A percentile compares a stretch with the other conserved stretches of the same genome.
Evolutionary conservation across 2,329 filamentous ascomycete species (phyloP).

Genomic region (Albophoma yamanashiensis): DNA sequence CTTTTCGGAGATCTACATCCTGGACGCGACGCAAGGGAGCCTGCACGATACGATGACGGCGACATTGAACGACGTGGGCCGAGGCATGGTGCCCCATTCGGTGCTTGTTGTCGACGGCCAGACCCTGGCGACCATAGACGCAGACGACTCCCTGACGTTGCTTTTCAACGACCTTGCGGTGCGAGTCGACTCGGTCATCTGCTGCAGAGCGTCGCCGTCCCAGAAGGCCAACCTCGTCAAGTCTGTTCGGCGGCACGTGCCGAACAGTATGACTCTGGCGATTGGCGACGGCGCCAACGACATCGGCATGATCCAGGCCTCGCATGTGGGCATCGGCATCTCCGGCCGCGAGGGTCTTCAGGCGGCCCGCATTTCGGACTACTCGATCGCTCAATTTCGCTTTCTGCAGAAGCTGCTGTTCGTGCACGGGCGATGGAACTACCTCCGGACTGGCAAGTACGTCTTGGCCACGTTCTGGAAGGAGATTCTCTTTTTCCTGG

Average conservation of each 20-base stretch:
- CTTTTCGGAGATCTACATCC: constrained; percentile 64
- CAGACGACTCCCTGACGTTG: constrained; percentile 33
- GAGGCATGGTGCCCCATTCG: constrained; percentile 53
- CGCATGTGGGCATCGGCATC: constrained; percentile 82
- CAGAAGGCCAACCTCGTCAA: constrained; percentile 86
- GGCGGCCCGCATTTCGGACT: constrained; percentile 82
- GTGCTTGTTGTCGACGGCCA: constrained; percentile 70
- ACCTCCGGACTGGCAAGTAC: constrained; percentile 79
- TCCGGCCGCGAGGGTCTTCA: constrained; percentile 88
- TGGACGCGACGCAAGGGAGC: constrained; percentile 54
- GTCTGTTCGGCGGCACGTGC: constrained; percentile 32
- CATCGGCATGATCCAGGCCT: constrained; percentile 84
- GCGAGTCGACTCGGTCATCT: constrained; percentile 82
- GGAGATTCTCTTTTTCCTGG: constrained; percentile 69
- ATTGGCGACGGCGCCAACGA: constrained; percentile 94
- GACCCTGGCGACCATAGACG: constrained; percentile 62
- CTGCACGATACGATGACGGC: constrained; percentile 51
- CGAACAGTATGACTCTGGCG: constrained; percentile 62
- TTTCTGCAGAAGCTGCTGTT: constrained; percentile 78
- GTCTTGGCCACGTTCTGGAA: constrained; percentile 92
- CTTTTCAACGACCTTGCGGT: constrained; percentile 74
- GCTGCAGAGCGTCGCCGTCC: constrained; percentile 79
- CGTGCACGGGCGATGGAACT: constrained; percentile 86
- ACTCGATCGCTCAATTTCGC: constrained; percentile 82
- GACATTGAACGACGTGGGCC: constrained; percentile 56